A percentile compares a stretch with the other conserved stretches of the same genome.
Conservation (phyloP, 2,329 filamentous ascomycete genomes). For the Pseudofabraea citricarpa region DNA sequence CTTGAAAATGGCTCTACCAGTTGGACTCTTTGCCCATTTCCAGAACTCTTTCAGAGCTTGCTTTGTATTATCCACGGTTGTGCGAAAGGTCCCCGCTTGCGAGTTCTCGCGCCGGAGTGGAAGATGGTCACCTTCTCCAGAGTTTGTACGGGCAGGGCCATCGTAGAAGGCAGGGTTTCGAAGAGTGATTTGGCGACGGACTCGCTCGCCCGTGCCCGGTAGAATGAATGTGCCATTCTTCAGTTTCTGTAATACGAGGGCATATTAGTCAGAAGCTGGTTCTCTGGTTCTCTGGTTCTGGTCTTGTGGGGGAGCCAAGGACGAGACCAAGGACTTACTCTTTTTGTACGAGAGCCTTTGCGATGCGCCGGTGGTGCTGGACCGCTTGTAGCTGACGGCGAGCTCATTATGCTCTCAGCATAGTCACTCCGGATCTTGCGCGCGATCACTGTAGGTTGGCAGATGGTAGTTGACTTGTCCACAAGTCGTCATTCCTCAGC, state of each 20-base stretch:
- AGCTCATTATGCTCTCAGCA: conserved; percentile 24
- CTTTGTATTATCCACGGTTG: conserved; percentile 27
- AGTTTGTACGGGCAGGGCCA: conserved; percentile 7
- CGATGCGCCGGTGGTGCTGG: conserved; percentile 17
- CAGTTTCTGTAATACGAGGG: conserved; percentile 52
- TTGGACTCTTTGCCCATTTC: conserved; percentile 64
- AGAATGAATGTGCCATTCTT: conserved; percentile 84
- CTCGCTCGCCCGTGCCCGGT: conserved; percentile 78
- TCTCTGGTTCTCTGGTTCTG: background rate
- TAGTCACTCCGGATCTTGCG: background rate
- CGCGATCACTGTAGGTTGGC: background rate
- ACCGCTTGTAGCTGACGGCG: conserved; percentile 21
- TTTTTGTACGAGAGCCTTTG: conserved; percentile 18
- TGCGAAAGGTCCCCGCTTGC: conserved; percentile 26
- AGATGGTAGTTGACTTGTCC: too few relatives aligned
- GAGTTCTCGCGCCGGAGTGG: conserved; percentile 15
- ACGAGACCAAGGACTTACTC: too few relatives aligned
- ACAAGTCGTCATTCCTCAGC: too few relatives aligned
- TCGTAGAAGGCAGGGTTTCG: conserved; percentile 43
- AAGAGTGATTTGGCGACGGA: conserved; percentile 74
- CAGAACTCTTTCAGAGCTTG: conserved; percentile 37
- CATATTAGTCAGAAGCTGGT: too few relatives aligned
- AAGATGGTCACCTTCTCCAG: conserved; percentile 7
- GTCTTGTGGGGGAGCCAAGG: background rate
- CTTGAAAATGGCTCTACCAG: conserved; percentile 78